Evolutionary conservation across 495 filamentous ascomycete species (phyloP).

Genomic region (Penicillium coffeae): DNA sequence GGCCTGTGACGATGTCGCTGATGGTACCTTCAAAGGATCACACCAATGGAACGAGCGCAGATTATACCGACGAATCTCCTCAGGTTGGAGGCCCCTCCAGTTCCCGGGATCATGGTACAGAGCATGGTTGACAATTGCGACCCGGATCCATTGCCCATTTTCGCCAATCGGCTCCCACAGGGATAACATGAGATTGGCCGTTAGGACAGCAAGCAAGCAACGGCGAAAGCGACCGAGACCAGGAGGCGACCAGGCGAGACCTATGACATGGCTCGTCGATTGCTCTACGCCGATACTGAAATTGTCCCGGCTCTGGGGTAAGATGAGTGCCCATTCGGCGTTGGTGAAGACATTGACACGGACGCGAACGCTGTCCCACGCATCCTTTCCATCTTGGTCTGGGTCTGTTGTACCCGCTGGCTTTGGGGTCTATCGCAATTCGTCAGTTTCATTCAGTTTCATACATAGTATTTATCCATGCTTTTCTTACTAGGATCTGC

Average conservation of each 20-base stretch:
- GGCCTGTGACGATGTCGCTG: background rate
- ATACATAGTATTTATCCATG: background rate
- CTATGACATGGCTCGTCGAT: conserved; percentile 49
- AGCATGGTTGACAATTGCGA: conserved; percentile 39
- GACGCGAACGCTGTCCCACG: conserved; percentile 42
- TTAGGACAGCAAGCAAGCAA: conserved; percentile 56
- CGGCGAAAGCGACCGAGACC: conserved; percentile 56
- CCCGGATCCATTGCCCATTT: conserved; percentile 41
- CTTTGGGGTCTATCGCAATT: conserved; percentile 26
- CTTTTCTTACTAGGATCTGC: conserved; percentile 45
- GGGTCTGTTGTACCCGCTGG: background rate
- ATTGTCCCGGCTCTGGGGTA: conserved; percentile 40
- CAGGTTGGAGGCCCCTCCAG: conserved; percentile 6
- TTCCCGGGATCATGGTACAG: conserved; percentile 22
- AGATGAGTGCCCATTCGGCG: conserved; percentile 48
- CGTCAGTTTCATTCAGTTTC: background rate
- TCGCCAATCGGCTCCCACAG: conserved; percentile 40
- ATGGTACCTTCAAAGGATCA: conserved; percentile 28
- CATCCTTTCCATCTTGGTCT: conserved; percentile 9
- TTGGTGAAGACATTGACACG: conserved; percentile 49
- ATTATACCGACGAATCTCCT: conserved; percentile 21
- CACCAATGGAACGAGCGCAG: conserved; percentile 45
- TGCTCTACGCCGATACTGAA: conserved; percentile 65
- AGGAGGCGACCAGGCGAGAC: conserved; percentile 57
- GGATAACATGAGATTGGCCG: conserved; percentile 52